phyloP scores from a whole-genome alignment of 805 yeast species.

The Saturnispora sekii region DNA sequence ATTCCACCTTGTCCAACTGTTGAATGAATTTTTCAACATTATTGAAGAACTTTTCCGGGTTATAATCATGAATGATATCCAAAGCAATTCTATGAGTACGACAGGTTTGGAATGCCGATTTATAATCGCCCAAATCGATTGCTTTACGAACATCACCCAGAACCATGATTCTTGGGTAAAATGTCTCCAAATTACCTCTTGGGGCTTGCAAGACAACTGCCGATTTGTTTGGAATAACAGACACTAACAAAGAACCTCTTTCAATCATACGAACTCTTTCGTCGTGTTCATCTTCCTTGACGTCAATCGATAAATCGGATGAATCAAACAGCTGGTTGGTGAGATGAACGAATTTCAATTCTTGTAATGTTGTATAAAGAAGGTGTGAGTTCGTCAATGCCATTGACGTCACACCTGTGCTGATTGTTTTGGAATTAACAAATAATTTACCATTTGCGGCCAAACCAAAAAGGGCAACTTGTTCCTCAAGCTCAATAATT shows the following conservation, averaged over 20 bases:
- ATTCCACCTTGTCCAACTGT: constrained; percentile 63
- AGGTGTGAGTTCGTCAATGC: constrained; percentile 62
- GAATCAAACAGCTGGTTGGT: constrained; percentile 17
- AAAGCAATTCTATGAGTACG: constrained; percentile 86
- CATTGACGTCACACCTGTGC: constrained; percentile 75
- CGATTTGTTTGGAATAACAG: constrained; percentile 72
- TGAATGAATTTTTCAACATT: constrained; percentile 60
- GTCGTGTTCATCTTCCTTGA: constrained; percentile 34
- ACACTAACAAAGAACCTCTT: constrained; percentile 79
- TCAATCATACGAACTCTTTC: constrained; percentile 87
- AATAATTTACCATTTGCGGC: constrained; percentile 67
- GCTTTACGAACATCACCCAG: constrained; percentile 68
- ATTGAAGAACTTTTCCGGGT: constrained; percentile 54
- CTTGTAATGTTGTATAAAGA: constrained; percentile 78
- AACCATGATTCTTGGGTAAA: constrained; percentile 88
- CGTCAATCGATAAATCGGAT: constrained; percentile 8
- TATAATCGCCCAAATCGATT: constrained; percentile 49
- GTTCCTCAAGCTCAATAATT: constrained; percentile 24
- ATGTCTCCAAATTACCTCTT: constrained; percentile 91
- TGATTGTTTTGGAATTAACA: constrained; percentile 48
- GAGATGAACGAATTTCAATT: constrained; percentile 73
- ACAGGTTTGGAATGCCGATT: constrained; percentile 72
- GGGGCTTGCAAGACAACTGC: constrained; percentile 87
- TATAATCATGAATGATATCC: constrained; percentile 83
- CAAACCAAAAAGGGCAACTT: constrained; percentile 47